Conservation (phyloP, 2,329 filamentous ascomycete genomes). For the Sporothrix pseudoabietina region DNA sequence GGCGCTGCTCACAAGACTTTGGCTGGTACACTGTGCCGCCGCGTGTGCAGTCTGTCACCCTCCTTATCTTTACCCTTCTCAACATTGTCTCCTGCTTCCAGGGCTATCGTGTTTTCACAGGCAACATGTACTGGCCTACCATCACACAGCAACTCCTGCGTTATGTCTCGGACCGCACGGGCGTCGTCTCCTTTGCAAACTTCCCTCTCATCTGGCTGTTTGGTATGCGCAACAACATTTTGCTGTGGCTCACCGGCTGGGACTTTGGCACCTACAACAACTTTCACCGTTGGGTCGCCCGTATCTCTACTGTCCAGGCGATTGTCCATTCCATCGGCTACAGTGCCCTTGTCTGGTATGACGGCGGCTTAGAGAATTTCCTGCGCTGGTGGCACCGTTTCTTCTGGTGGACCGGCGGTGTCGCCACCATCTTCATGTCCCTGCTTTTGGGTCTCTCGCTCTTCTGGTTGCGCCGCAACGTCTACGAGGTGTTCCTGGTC, state of each 20-base stretch:
- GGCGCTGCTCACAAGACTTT: slow-evolving; percentile 47
- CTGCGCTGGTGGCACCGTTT: background rate
- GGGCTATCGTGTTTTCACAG: slow-evolving; percentile 33
- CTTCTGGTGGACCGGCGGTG: slow-evolving; percentile 33
- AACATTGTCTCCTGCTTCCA: slow-evolving; percentile 30
- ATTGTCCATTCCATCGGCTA: slow-evolving; percentile 65
- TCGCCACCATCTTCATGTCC: slow-evolving; percentile 51
- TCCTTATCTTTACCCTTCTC: slow-evolving; percentile 30
- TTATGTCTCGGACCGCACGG: slow-evolving; percentile 36
- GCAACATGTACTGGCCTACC: slow-evolving; percentile 33
- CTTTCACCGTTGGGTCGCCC: slow-evolving; percentile 68
- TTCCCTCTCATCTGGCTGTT: slow-evolving; percentile 50
- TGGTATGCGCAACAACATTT: slow-evolving; percentile 65
- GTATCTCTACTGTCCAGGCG: slow-evolving; percentile 63
- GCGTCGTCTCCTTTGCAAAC: slow-evolving; percentile 32
- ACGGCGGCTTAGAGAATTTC: slow-evolving; percentile 8
- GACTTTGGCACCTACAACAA: slow-evolving; percentile 66
- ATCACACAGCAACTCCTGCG: slow-evolving; percentile 30
- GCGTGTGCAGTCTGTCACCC: slow-evolving; percentile 33
- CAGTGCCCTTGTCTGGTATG: slow-evolving; percentile 45
- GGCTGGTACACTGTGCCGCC: slow-evolving; percentile 41
- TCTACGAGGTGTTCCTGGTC: slow-evolving; percentile 56
- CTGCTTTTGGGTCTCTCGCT: slow-evolving; percentile 51
- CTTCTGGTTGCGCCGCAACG: slow-evolving; percentile 54
- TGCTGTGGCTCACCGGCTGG: slow-evolving; percentile 70